Evolutionary conservation across 352 stramenopile species (phyloP), one percentile per base, ranked within the genome.

Genomic region (Pseudoperonospora humuli): DNA sequence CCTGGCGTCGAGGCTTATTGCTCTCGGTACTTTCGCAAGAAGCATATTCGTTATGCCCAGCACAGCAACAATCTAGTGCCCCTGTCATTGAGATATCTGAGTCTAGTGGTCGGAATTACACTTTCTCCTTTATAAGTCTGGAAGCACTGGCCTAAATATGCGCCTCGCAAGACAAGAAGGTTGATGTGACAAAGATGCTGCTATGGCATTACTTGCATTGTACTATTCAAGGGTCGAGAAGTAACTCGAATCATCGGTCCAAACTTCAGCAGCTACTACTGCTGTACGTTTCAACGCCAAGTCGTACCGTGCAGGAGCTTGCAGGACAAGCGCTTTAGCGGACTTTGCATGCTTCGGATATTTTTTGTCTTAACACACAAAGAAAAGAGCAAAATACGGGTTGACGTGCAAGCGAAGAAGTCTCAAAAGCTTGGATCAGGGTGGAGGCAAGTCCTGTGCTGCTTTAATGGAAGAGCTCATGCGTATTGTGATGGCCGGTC

Each of bases 111-210:
- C 64, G 6, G 75, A 84, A 35, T 42, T 93, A 3, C 78, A 79
- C 2, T 77, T 73, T 33, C 46, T 90, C 3, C 35, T 93, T 19
- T n/a, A 77, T 79, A 14, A 91, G 79, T 11, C 73, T 79, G 0
- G 79, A 93, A 40, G 70, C 70, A 8, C 69, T 91, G 9, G 72
- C 89, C 27, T 87, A 86, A 42, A 56, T 93, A 2, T 88, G 75
- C 42, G 54, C 44, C 10, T 64, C 62, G 4, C 33, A 64, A 27
- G 82, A 93, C 20, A 65, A 84, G 7, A 93, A 93, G 54, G 64
- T 86, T 26, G 82, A 93, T 54, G 76, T 91, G 17, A 82, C 82
- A 8, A 93, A 93, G 61, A 63, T 84, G n/a, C 49, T 91, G 3
- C 52, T 54, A 0, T 89, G 72, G 70, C 52, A 61, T 11, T 69